Conservation (phyloP, 2,329 filamentous ascomycete species). For the Colletotrichum eremochloae region DNA sequence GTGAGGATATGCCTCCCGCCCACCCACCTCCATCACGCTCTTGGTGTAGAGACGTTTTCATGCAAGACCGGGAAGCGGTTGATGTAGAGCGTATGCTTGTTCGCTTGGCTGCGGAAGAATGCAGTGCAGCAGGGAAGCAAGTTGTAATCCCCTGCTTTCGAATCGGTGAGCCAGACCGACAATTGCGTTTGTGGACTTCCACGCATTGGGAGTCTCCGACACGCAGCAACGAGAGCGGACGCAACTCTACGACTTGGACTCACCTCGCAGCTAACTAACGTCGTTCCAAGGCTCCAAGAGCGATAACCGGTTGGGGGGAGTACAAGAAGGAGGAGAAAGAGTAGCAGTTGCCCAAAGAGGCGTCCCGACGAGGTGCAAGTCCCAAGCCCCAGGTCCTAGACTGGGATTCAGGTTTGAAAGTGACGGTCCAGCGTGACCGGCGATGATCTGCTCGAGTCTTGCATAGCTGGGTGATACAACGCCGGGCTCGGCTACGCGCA, state of each 20-base stretch:
- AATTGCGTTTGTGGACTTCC: constrained; percentile 24
- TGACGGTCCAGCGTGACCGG: constrained; percentile 28
- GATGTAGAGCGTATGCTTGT: constrained; percentile 20
- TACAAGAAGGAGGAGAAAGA: constrained; percentile 1
- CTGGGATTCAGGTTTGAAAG: constrained; percentile 10
- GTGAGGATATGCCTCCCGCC: background rate
- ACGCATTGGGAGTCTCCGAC: constrained; percentile 23
- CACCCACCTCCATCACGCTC: constrained; percentile 9
- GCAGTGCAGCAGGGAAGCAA: constrained; percentile 18
- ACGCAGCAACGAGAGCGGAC: constrained; percentile 28
- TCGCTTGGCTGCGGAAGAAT: constrained; percentile 20
- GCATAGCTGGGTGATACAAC: constrained; percentile 31
- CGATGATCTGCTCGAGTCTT: constrained; percentile 26
- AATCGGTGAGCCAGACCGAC: constrained; percentile 36
- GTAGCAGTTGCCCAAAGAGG: background rate
- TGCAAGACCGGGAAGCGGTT: constrained; percentile 19
- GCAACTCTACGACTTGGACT: constrained; percentile 19
- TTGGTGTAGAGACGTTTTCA: constrained; percentile 1
- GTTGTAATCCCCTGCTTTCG: constrained; percentile 22
- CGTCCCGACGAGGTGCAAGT: constrained; percentile 12
- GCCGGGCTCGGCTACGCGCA: constrained; percentile 24
- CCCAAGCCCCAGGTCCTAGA: constrained; percentile 29
- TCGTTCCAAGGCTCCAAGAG: constrained; percentile 4
- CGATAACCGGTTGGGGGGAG: background rate
- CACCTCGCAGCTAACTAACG: constrained; percentile 14